Evolutionary conservation across 2,329 filamentous ascomycete genomes (phyloP), one percentile per base, ranked within the genome.

Genomic region (Alternaria angustiovoidea): DNA sequence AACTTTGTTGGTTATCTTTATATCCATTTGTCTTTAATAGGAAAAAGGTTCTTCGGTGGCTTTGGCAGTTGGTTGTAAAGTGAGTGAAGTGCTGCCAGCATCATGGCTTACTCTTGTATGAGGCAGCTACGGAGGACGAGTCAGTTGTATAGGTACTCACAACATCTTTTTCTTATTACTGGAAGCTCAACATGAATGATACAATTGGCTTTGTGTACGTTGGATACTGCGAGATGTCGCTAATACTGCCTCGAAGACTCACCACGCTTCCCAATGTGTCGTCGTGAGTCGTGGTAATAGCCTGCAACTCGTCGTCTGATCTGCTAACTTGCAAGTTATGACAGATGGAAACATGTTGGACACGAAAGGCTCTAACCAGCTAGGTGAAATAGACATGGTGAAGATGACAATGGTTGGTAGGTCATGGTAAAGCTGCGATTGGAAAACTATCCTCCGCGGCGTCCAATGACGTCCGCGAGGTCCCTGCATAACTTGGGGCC

Each of bases 381-480:
- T 3, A 42, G 18, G 20, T 42, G 8, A 22, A 20, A 42, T 22
- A 42, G n/a, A 22, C 11, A 8, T 39, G 39, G 7, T 42, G 20
- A 8, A 42, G 14, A 32, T 7, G 18, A 16, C 46, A 36, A 32
- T 34, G 18, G 39, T 38, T n/a, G 12, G 12, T 39, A 14, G 38
- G 39, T 24, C 20, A 20, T 14, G 7, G 20, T 28, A 22, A 24
- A 16, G 36, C 14, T 18, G n/a, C 8, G 26, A 51, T 42, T 36
- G 49, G 26, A 18, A 36, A 36, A 7, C 34, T n/a, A 38, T 16
- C 18, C 3, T 38, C 34, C 26, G 38, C 38, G 30, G 38, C 32
- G 32, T 36, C 63, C 60, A 65, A 58, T 59, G 32, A 39, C 51
- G 39, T 28, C 26, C 28, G n/a, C 44, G n/a, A 38, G 43, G 41